Base-by-base conservation (phyloP, 768 basidiomycete genomes). In the Boletus reticuloceps region DNA sequence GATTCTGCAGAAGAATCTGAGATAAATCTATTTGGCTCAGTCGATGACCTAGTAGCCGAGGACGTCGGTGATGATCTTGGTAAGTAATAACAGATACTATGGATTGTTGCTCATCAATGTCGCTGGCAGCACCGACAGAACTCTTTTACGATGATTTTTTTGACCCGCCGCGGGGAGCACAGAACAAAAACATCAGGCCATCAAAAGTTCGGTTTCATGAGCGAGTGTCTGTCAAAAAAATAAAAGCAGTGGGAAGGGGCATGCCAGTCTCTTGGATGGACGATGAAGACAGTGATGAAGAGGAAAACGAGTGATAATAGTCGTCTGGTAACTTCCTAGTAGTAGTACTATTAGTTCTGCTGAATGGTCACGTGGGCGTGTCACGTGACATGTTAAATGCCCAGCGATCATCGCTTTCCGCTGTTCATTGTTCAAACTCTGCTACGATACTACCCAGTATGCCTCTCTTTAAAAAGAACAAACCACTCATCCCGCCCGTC, bases 61-160 rank as follows among this genome's bases (percentile, higher is more conserved):
- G 82, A 78, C 36, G 62, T 73, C 31, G 79, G 76, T 47, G 73
- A 75, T 51, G 55, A 59, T 19, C 71, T 64, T 44, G 79, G 80
- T 82, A 64, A 60, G 77, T 69, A 47, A 55, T 7, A 48, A 25
- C 25, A 5, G 10, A 37, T 47, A 17, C 34, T 47, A 12, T 22
- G 39, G 38, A 16, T 43, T 20, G 12, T 32, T n/a, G 13, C 41
- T 59, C 31, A 52, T 49, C 20, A 14, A 29, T 37, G 14, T 37
- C 14, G 16, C 34, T 56, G 34, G 57, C 38, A 49, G 48, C 34
- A 47, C 11, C 37, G n/a, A 32, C 58, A 91, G 89, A 85, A 58
- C 67, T 77, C 7, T 83, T 77, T 70, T 95, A 93, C 69, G 71
- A 72, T 37, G 91, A 93, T 66, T 95, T 94, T 73, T 95, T 94